Conservation (phyloP, 768 basidiomycete species). For the Panus rudis region DNA sequence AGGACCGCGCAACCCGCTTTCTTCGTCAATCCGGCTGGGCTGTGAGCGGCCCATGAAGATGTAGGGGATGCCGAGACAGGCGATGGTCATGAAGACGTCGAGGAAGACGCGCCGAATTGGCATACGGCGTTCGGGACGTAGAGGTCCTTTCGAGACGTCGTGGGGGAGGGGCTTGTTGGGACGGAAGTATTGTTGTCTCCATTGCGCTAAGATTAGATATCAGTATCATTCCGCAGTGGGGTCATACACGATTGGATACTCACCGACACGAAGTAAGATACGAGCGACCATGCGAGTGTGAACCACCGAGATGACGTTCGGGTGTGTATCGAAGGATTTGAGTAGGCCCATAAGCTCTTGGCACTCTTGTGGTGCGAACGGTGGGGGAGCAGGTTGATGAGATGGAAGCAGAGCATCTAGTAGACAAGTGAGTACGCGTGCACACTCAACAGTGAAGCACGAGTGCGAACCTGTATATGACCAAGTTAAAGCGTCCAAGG, state of each 20-base stretch:
- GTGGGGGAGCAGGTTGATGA: slow-evolving; percentile 47
- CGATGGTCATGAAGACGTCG: slow-evolving; percentile 51
- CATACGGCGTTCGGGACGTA: slow-evolving; percentile 24
- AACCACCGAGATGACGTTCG: slow-evolving; percentile 39
- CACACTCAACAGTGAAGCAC: no score
- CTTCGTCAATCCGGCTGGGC: slow-evolving; percentile 45
- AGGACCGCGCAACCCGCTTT: slow-evolving; percentile 40
- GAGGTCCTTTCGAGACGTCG: slow-evolving; percentile 31
- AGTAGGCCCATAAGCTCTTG: slow-evolving; percentile 64
- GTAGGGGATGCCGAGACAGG: slow-evolving; percentile 78
- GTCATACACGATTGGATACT: slow-evolving; percentile 19
- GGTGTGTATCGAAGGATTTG: slow-evolving; percentile 33
- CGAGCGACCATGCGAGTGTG: slow-evolving; percentile 63
- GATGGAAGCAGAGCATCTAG: slow-evolving; percentile 65
- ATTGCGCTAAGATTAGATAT: slow-evolving; percentile 38
- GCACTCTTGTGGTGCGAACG: slow-evolving; percentile 73
- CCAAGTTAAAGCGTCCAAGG: slow-evolving; percentile 74
- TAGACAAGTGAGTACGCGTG: neutral
- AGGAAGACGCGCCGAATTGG: slow-evolving; percentile 42
- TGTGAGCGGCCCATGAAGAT: slow-evolving; percentile 54
- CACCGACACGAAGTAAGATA: slow-evolving; percentile 61
- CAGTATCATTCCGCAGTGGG: neutral
- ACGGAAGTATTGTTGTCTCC: slow-evolving; percentile 67
- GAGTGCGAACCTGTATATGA: slow-evolving; percentile 56
- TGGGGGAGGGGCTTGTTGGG: slow-evolving; percentile 59